Evolutionary conservation across 2,329 filamentous ascomycete species (phyloP), one percentile per base, ranked within the genome.

Genomic region (Colletotrichum echinochloae): DNA sequence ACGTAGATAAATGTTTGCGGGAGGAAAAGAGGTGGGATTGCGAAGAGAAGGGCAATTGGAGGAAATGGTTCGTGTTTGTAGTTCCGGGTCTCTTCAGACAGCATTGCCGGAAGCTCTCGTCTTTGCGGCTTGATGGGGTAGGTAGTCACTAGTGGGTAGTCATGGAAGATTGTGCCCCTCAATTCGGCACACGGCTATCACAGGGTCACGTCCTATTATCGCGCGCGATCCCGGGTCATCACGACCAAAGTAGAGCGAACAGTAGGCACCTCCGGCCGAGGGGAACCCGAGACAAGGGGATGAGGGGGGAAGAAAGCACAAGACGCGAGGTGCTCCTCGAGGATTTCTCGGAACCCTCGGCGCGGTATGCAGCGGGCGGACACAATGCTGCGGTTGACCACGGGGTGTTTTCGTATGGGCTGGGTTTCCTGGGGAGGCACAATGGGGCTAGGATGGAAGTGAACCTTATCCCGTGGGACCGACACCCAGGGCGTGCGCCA

Each of bases 221-320:
- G 61, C 62, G 60, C 35, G 26, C 66, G 46, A 65, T 66, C 57
- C 70, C 65, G 66, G 70, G 66, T 71, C 54, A 65, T 63, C 51
- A 70, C 54, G 60, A 71, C 48, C 28, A 68, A 67, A 66, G 51
- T 64, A 59, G 59, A 55, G 60, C 39, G 48, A 26, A 59, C 57
- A 59, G 55, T 28, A 72, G 59, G 70, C 70, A 73, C 66, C 52
- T 65, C 75, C 75, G 76, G 76, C 74, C 76, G 75, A 77, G 75
- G 72, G 76, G 75, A 76, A 76, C 72, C 72, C 72, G 72, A 73
- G 72, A 66, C 62, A 72, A 57, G 70, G 57, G 66, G 64, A 66
- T 30, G 23, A 55, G 26, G 52, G 52, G 23, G 23, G 55, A 46
- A 57, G 46, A 37, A 59, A 44, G 51, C 49, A 35, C 35, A 51